These are phyloP conservation scores for Xylariaceae sp. DNA, from an alignment of 2,329 filamentous ascomycete genomes.

Conservation along the genomic window DNA sequence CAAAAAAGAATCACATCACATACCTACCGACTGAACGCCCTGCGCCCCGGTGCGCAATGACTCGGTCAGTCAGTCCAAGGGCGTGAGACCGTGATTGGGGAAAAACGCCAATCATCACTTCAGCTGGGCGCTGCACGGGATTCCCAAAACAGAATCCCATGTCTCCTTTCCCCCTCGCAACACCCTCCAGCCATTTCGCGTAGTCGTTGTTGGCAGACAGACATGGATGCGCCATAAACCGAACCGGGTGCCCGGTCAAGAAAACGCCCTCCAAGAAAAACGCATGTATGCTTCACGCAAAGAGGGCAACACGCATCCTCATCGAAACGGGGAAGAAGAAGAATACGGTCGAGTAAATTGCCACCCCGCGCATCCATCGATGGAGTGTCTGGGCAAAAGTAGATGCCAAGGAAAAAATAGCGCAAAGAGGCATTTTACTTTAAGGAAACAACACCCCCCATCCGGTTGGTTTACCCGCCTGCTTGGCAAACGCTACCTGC, in stretches of 20 bases:
- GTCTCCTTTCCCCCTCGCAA: too few relatives aligned
- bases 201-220: too few relatives aligned
- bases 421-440: neutral
- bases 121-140: too few relatives aligned
- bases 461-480: neutral
- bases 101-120: neutral
- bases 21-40: neutral
- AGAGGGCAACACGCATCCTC: too few relatives aligned
- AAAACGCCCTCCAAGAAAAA: neutral
- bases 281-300: too few relatives aligned
- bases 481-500: neutral
- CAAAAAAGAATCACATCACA: neutral
- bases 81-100: neutral
- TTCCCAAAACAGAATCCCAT: too few relatives aligned
- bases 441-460: neutral
- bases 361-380: too few relatives aligned
- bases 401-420: neutral
- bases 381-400: too few relatives aligned
- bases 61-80: neutral
- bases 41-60: neutral
- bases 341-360: neutral
- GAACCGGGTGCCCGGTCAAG: neutral
- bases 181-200: too few relatives aligned
- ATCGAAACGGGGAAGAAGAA: neutral
- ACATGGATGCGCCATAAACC: neutral